Conservation (phyloP, 306 rosid genomes). For the Abrus pulchellus region DNA sequence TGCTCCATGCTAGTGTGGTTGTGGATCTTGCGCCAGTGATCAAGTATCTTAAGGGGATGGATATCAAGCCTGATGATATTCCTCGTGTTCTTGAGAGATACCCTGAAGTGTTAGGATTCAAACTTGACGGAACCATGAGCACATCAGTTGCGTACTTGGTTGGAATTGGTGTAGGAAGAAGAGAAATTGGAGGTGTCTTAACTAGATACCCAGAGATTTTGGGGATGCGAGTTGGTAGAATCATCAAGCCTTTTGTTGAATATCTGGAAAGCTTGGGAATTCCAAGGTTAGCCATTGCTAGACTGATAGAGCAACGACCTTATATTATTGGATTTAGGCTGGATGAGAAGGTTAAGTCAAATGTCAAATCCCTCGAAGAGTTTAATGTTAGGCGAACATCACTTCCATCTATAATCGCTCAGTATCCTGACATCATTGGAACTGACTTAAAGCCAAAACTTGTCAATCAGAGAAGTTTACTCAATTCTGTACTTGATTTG, state of each 20-base stretch:
- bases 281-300: constrained; percentile 89
- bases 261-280: constrained; percentile 84
- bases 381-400: constrained; percentile 69
- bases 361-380: constrained; percentile 78
- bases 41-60: constrained; percentile 95
- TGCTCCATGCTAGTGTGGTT: constrained; percentile 96
- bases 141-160: constrained; percentile 93
- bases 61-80: constrained; percentile 76
- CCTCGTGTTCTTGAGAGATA: constrained; percentile 90
- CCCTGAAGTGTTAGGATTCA: constrained; percentile 91
- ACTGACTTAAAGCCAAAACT: constrained; percentile 80
- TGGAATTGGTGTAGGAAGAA: constrained; percentile 90
- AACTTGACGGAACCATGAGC: constrained; percentile 99
- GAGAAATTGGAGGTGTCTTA: constrained; percentile 86
- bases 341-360: constrained; percentile 82
- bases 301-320: constrained; percentile 87
- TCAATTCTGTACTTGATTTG: constrained; percentile 71
- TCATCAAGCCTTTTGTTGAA: constrained; percentile 94
- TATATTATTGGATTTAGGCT: constrained; percentile 89
- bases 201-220: constrained; percentile 90
- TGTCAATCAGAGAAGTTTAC: constrained; percentile 62
- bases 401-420: constrained; percentile 82
- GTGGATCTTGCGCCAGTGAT: constrained; percentile 90
- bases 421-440: constrained; percentile 87
- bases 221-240: constrained; percentile 94